Conservation (phyloP, 345 rosid species). For the Hibiscus trionum region DNA sequence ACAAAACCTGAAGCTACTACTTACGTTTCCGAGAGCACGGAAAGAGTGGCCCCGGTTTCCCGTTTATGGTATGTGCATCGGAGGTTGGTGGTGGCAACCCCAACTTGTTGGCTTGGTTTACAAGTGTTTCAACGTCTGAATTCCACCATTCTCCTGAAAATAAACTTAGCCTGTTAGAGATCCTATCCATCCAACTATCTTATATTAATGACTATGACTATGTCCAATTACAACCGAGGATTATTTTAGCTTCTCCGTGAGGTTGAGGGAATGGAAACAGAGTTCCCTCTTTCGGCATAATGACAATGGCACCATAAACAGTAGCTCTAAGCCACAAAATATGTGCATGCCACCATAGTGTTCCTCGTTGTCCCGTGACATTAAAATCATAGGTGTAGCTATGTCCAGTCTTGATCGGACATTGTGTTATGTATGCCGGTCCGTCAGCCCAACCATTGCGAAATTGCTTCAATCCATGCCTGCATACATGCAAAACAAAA, state of each 20-base stretch:
- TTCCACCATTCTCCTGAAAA: slow-evolving; percentile 59
- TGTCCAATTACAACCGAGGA: slow-evolving; percentile 44
- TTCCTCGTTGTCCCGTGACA: too few relatives aligned
- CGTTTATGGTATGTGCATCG: slow-evolving; percentile 56
- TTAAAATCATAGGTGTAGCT: too few relatives aligned
- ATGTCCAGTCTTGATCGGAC: too few relatives aligned
- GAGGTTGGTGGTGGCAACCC: slow-evolving; percentile 46
- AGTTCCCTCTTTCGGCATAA: slow-evolving; percentile 55
- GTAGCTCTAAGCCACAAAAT: slow-evolving; percentile 71
- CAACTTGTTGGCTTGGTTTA: slow-evolving; percentile 46
- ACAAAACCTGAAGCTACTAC: not conserved
- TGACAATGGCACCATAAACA: slow-evolving; percentile 76
- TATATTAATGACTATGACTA: not conserved
- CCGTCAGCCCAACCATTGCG: too few relatives aligned
- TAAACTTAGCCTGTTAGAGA: not conserved
- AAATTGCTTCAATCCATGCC: too few relatives aligned
- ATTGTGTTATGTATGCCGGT: too few relatives aligned
- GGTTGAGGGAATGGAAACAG: slow-evolving; percentile 70
- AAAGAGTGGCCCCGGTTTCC: slow-evolving; percentile 62
- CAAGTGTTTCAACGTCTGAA: slow-evolving; percentile 39
- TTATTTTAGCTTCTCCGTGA: slow-evolving; percentile 44
- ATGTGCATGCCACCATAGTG: too few relatives aligned
- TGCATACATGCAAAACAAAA: too few relatives aligned
- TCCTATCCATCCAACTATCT: not conserved
- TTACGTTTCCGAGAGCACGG: slow-evolving; percentile 57